These are phyloP conservation scores for Pseudogymnoascus sp. DNA, from an alignment of 2,329 filamentous ascomycete genomes.

Conservation along the genomic window DNA sequence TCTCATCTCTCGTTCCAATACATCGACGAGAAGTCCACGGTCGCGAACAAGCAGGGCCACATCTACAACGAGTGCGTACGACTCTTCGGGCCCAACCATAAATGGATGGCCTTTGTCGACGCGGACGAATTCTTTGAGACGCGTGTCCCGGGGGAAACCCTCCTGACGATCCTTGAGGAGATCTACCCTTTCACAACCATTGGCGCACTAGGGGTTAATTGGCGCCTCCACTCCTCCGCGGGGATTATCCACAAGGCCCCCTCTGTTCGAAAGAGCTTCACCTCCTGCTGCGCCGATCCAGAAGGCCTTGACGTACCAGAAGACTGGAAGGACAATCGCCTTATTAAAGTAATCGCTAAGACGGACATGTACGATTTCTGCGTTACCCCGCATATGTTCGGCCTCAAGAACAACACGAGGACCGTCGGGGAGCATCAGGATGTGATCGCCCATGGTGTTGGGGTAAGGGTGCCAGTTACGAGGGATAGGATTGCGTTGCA, in stretches of 20 bases:
- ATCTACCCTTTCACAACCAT: conserved; percentile 23
- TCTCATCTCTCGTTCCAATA: conserved; percentile 21
- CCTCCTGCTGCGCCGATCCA: conserved; percentile 24
- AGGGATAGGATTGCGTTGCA: conserved; percentile 26
- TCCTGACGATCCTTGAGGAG: conserved; percentile 23
- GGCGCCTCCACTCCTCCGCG: conserved; percentile 27
- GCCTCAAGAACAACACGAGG: conserved; percentile 13
- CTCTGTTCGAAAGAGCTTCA: conserved; percentile 25
- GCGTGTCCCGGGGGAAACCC: conserved; percentile 17
- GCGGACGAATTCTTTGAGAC: conserved; percentile 26
- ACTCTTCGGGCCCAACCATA: conserved; percentile 22
- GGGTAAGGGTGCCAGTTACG: conserved; percentile 25
- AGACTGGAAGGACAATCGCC: conserved; percentile 21
- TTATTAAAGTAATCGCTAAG: conserved; percentile 29
- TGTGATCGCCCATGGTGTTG: conserved; percentile 14
- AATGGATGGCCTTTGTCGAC: conserved; percentile 30
- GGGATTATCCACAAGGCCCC: conserved; percentile 21
- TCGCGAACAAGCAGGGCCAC: conserved; percentile 15
- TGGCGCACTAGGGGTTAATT: conserved; percentile 29
- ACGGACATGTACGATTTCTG: conserved; percentile 18
- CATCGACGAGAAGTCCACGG: conserved; percentile 12
- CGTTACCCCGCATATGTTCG: conserved; percentile 23
- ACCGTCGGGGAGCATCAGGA: conserved; percentile 26
- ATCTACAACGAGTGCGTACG: conserved; percentile 21
- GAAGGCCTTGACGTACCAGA: conserved; percentile 14